A percentile compares a stretch with the other conserved stretches of the same genome.
Evolutionary conservation across 2,329 filamentous ascomycete genomes (phyloP).

Genomic region (Chalaropsis thielavioides): DNA sequence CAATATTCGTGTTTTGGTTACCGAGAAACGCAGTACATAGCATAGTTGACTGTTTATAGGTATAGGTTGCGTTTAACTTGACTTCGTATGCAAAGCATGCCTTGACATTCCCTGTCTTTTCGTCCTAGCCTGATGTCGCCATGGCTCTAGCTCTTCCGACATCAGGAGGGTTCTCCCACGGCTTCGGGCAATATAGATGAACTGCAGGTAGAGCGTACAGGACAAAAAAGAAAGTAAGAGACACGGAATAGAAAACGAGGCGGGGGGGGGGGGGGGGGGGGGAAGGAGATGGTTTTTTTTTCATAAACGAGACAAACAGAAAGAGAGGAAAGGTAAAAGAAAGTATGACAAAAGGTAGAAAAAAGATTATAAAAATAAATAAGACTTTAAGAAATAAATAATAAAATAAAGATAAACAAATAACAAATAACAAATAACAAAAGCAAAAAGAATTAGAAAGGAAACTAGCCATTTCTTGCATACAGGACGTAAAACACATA

Average conservation of each 20-base stretch:
- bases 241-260: neutral
- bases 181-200: neutral
- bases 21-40: neutral
- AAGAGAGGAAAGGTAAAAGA: neutral
- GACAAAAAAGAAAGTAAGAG: neutral
- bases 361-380: too few species aligned
- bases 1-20: neutral
- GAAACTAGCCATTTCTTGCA: neutral
- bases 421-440: neutral
- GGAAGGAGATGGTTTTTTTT: neutral
- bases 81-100: neutral
- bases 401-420: too few species aligned
- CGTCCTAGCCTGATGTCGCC: neutral
- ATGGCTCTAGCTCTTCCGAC: neutral
- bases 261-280: neutral
- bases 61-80: neutral
- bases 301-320: neutral
- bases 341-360: too few species aligned
- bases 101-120: neutral
- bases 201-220: neutral
- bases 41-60: too few species aligned
- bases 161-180: neutral
- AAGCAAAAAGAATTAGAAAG: neutral
- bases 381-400: too few species aligned
- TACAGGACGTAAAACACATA: neutral